phyloP scores from a whole-genome alignment of 805 yeast species.

The Saccharomyces paradoxus region DNA sequence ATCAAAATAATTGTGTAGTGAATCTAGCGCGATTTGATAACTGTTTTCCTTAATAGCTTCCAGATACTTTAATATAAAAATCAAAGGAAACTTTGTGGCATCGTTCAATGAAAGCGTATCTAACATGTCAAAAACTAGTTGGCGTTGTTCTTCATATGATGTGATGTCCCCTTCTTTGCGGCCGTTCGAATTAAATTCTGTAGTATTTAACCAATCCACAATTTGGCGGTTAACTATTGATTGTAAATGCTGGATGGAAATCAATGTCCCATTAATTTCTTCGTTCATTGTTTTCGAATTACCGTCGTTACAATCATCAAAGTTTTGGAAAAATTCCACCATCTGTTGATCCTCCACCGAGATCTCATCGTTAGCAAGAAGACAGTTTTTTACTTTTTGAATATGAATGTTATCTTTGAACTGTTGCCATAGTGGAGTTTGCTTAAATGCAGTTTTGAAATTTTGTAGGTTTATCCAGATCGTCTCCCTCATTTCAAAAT shows the following conservation, averaged over 20 bases:
- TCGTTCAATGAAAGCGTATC: slow-evolving; percentile 14
- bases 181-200: background rate
- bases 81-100: slow-evolving; percentile 20
- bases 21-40: slow-evolving; percentile 36
- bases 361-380: background rate
- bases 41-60: slow-evolving; percentile 8
- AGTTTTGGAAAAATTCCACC: slow-evolving; percentile 7
- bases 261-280: background rate
- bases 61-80: slow-evolving; percentile 19
- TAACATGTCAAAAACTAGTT: background rate
- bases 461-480: slow-evolving; percentile 7
- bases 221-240: slow-evolving; percentile 19
- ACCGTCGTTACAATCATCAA: background rate
- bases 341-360: slow-evolving; percentile 6
- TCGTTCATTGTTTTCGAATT: background rate
- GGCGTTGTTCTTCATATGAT: background rate
- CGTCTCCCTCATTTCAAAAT: slow-evolving; percentile 12
- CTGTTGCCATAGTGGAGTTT: slow-evolving; percentile 1
- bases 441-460: slow-evolving; percentile 5
- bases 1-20: slow-evolving; percentile 58
- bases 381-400: background rate
- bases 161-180: background rate
- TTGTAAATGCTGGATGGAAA: slow-evolving; percentile 14
- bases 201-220: slow-evolving; percentile 1
- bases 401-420: background rate